These are phyloP conservation scores for Nakazawaea ishiwadae DNA, from an alignment of 805 yeast genomes.

Conservation along the genomic window DNA sequence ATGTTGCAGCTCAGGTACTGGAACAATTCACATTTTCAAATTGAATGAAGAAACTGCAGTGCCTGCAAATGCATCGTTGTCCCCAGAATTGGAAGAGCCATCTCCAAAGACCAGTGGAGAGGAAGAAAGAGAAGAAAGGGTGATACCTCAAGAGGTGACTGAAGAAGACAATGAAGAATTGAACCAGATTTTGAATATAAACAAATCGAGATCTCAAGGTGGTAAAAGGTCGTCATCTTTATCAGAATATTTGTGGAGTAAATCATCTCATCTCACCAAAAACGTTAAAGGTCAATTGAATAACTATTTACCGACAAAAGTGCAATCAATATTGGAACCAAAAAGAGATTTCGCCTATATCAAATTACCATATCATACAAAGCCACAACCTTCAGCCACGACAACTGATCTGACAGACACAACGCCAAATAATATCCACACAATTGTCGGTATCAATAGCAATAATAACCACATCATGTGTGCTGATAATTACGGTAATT, in stretches of 20 bases:
- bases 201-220: constrained; percentile 2
- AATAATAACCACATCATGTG: constrained; percentile 48
- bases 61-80: not conserved
- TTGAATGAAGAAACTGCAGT: constrained; percentile 39
- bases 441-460: constrained; percentile 25
- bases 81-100: not conserved
- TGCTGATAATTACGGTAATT: constrained; percentile 76
- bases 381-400: constrained; percentile 11
- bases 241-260: constrained; percentile 21
- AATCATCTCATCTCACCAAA: constrained; percentile 12
- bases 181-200: constrained; percentile 8
- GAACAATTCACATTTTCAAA: constrained; percentile 88
- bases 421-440: constrained; percentile 18
- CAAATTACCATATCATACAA: constrained; percentile 48
- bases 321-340: constrained; percentile 83
- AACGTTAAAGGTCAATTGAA: constrained; percentile 15
- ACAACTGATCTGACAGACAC: constrained; percentile 21
- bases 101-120: constrained; percentile 15
- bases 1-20: constrained; percentile 84
- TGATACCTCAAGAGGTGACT: constrained; percentile 7
- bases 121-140: constrained; percentile 23
- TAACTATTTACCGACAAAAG: constrained; percentile 64
- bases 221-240: constrained; percentile 7
- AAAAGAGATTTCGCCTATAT: constrained; percentile 88
- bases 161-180: constrained; percentile 9